Percentiles rank a stretch among this genome's conserved stretches.
Evolutionary conservation across 768 basidiomycete species (phyloP).

Genomic region (Paxillus rubicundulus): DNA sequence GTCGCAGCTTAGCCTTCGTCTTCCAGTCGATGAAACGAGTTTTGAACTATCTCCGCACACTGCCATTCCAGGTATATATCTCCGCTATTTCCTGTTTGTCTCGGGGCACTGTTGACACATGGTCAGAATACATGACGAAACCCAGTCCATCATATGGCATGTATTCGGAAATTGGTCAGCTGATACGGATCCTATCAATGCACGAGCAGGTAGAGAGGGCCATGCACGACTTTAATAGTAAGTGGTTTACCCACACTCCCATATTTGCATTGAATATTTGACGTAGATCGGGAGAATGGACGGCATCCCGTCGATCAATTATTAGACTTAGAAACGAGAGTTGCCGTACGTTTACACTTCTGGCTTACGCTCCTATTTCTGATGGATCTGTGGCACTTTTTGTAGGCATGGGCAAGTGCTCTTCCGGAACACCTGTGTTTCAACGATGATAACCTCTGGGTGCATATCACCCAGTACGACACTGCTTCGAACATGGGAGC

Average conservation of each 20-base stretch:
- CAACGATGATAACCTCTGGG: conserved; percentile 62
- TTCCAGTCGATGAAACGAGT: conserved; percentile 80
- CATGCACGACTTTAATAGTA: conserved; percentile 52
- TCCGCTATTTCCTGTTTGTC: not conserved
- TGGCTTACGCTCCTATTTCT: not conserved
- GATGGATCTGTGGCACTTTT: conserved; percentile 8
- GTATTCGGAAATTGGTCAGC: conserved; percentile 63
- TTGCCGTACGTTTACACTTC: conserved; percentile 26
- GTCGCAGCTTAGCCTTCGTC: conserved; percentile 53
- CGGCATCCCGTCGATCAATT: conserved; percentile 33
- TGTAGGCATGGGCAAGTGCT: conserved; percentile 60
- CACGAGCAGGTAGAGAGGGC: conserved; percentile 59
- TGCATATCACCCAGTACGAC: conserved; percentile 75
- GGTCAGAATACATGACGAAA: conserved; percentile 64
- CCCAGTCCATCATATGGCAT: conserved; percentile 55
- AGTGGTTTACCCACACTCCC: conserved; percentile 10
- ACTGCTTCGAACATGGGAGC: conserved; percentile 75
- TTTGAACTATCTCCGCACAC: conserved; percentile 65
- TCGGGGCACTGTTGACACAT: conserved; percentile 5
- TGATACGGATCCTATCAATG: conserved; percentile 66
- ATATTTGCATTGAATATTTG: conserved; percentile 23
- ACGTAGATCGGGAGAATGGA: conserved; percentile 25
- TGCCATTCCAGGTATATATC: conserved; percentile 29
- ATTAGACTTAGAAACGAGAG: conserved; percentile 45
- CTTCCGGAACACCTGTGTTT: conserved; percentile 74